These are phyloP conservation scores for Hibiscus syriacus DNA, from an alignment of 345 rosid genomes.

Conservation along the genomic window DNA sequence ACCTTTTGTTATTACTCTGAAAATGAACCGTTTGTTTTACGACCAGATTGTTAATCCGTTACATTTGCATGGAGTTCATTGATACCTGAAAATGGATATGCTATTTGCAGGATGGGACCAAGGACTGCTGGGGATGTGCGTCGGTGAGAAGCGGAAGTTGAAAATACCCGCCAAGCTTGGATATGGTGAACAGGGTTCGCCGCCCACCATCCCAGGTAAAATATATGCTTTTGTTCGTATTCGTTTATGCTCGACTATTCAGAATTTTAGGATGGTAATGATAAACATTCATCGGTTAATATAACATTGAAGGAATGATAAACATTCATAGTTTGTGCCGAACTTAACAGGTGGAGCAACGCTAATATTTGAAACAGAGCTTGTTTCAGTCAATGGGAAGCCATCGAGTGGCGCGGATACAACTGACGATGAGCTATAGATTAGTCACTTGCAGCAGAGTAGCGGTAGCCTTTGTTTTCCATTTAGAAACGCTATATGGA, in stretches of 20 bases:
- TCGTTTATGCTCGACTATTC: too few species aligned
- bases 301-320: too few species aligned
- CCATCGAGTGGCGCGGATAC: slow-evolving; percentile 26
- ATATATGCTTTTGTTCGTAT: too few species aligned
- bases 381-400: slow-evolving; percentile 73
- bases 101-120: too few species aligned
- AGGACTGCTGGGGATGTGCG: too few species aligned
- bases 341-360: slow-evolving; percentile 66
- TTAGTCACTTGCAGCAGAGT: neutral
- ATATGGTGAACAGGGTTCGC: slow-evolving; percentile 65
- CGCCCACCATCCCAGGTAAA: slow-evolving; percentile 61
- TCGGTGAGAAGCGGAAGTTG: too few species aligned
- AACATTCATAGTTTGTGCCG: too few species aligned
- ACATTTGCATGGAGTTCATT: neutral
- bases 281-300: too few species aligned
- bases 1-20: neutral
- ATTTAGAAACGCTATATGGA: too few species aligned
- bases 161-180: slow-evolving; percentile 92
- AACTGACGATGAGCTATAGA: slow-evolving; percentile 15
- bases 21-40: neutral
- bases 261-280: too few species aligned
- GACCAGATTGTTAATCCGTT: neutral
- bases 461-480: neutral
- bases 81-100: neutral
- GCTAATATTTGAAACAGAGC: slow-evolving; percentile 81